Evolutionary conservation across 129 eudicot species (phyloP).

Genomic region (Saposhnikovia divaricata): DNA sequence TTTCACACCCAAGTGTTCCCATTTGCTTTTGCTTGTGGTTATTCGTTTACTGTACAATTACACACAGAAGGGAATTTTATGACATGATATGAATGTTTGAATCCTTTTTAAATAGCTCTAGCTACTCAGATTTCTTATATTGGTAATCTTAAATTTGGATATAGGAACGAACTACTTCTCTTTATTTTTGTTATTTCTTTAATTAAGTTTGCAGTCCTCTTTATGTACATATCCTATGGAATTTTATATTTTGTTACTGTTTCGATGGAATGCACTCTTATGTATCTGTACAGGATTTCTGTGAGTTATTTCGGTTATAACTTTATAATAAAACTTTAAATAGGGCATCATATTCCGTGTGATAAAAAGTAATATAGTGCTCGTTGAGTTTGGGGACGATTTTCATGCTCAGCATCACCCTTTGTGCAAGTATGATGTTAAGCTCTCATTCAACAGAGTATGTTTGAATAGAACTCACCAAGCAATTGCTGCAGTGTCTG

Average conservation of each 20-base stretch:
- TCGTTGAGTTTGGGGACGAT: slow-evolving; percentile 26
- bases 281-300: not conserved
- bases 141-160: not conserved
- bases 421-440: slow-evolving; percentile 16
- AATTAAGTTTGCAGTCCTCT: not conserved
- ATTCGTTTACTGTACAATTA: no score
- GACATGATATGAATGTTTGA: no score
- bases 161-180: not conserved
- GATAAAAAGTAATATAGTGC: slow-evolving; percentile 14
- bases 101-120: not conserved
- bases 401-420: slow-evolving; percentile 13
- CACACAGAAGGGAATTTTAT: no score
- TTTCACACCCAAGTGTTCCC: no score
- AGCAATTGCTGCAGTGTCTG: slow-evolving; percentile 19
- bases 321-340: not conserved
- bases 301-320: not conserved
- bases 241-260: not conserved
- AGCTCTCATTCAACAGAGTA: slow-evolving; percentile 30
- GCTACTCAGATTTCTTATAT: not conserved
- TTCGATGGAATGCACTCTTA: not conserved
- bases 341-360: slow-evolving; percentile 28
- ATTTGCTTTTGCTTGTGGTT: no score
- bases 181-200: not conserved
- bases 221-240: not conserved
- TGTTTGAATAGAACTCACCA: slow-evolving; percentile 30